Conservation (phyloP, 1,284 basidiomycete species). For the Papiliotrema flavescens region DNA sequence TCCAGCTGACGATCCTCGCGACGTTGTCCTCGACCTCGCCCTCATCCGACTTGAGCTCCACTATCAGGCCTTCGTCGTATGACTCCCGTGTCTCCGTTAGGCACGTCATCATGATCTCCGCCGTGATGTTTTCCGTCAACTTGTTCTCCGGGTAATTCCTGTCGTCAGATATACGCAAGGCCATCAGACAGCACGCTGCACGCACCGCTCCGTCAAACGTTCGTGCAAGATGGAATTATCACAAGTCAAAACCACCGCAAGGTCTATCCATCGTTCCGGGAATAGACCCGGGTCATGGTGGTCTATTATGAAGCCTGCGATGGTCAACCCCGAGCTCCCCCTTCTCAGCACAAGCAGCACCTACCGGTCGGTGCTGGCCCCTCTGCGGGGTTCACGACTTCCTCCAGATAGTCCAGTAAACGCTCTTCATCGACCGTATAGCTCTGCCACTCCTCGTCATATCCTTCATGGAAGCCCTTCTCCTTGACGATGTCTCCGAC, state of each 20-base stretch:
- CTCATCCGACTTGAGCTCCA: conserved; percentile 75
- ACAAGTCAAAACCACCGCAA: conserved; percentile 91
- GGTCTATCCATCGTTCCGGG: conserved; percentile 93
- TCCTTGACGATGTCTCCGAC: conserved; percentile 86
- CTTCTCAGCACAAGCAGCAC: not conserved
- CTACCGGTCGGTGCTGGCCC: conserved; percentile 40
- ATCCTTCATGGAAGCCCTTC: conserved; percentile 74
- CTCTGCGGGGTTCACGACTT: conserved; percentile 48
- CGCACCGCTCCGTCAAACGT: conserved; percentile 84
- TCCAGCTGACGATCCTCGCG: conserved; percentile 78
- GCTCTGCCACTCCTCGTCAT: conserved; percentile 89
- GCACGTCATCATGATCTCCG: conserved; percentile 96
- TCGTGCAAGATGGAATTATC: conserved; percentile 88
- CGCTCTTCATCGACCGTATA: conserved; percentile 95
- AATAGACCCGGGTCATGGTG: conserved; percentile 97
- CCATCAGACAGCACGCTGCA: conserved; percentile 10
- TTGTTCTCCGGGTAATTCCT: conserved; percentile 88
- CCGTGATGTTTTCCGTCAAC: conserved; percentile 96
- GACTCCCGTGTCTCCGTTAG: conserved; percentile 81
- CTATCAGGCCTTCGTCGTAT: conserved; percentile 79
- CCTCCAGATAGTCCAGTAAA: conserved; percentile 85
- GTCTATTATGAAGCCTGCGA: conserved; percentile 80
- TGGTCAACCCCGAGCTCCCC: not conserved
- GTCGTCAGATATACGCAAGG: conserved; percentile 6
- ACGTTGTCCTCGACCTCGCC: conserved; percentile 79